Evolutionary conservation across 2,329 filamentous ascomycete genomes (phyloP).

Genomic region (Calonectria fujianensis): DNA sequence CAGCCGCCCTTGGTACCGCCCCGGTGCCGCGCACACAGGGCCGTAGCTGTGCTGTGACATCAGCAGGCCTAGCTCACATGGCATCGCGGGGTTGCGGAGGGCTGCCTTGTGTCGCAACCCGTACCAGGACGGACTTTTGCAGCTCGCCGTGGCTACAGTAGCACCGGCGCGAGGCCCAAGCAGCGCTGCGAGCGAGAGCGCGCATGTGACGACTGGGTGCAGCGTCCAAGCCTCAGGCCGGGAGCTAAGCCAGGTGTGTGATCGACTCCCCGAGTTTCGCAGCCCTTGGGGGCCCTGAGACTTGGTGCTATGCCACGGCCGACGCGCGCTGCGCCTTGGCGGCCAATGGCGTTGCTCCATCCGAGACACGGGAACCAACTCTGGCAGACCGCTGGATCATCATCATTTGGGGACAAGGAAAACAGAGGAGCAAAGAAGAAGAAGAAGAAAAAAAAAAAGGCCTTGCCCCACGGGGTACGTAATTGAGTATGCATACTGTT

Average conservation of each 20-base stretch:
- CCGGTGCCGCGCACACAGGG: background rate
- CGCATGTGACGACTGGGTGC: background rate
- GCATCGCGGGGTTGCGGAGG: slow-evolving; percentile 10
- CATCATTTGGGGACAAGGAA: background rate
- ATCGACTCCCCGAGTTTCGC: slow-evolving; percentile 1
- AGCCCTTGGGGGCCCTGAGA: background rate
- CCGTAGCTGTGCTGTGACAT: slow-evolving; percentile 35
- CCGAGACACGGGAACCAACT: slow-evolving; percentile 28
- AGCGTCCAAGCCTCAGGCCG: background rate
- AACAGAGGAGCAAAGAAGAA: background rate
- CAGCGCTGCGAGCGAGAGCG: background rate
- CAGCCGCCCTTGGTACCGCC: background rate
- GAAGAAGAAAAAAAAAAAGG: background rate
- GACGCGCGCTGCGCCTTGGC: background rate
- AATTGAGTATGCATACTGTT: background rate
- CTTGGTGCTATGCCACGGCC: background rate
- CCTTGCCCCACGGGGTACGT: background rate
- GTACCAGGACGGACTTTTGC: background rate
- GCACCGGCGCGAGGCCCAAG: background rate
- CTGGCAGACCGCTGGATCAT: slow-evolving; percentile 26
- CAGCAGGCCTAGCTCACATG: slow-evolving; percentile 20
- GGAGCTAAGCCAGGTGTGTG: background rate
- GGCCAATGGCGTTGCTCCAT: slow-evolving; percentile 25
- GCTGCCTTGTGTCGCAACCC: slow-evolving; percentile 18
- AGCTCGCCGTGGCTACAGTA: background rate